These are phyloP conservation scores for Citrus sinensis DNA, from an alignment of 345 rosid genomes.

Conservation along the genomic window DVS_A1.0 CM039166.1:21214501-21215000, in stretches of 20 bases:
- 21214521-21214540: neutral
- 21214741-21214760: neutral
- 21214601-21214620: neutral
- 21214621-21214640: neutral
- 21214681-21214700: too few relatives aligned
- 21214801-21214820: neutral
- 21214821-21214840: neutral
- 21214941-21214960: too few relatives aligned
- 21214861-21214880: neutral
- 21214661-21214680: too few relatives aligned
- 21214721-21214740: neutral
- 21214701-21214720: neutral
- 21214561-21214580: conserved; percentile 1
- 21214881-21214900: neutral
- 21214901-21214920: neutral
- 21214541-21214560: neutral
- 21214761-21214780: neutral
- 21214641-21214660: too few relatives aligned
- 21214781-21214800: neutral
- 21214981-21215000: too few relatives aligned
- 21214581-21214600: conserved; percentile 8
- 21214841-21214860: neutral
- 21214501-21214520: neutral
- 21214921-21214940: neutral
- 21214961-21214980: too few relatives aligned